phyloP scores from a whole-genome alignment of 768 basidiomycete species.

The Fomitopsis serialis region DNA sequence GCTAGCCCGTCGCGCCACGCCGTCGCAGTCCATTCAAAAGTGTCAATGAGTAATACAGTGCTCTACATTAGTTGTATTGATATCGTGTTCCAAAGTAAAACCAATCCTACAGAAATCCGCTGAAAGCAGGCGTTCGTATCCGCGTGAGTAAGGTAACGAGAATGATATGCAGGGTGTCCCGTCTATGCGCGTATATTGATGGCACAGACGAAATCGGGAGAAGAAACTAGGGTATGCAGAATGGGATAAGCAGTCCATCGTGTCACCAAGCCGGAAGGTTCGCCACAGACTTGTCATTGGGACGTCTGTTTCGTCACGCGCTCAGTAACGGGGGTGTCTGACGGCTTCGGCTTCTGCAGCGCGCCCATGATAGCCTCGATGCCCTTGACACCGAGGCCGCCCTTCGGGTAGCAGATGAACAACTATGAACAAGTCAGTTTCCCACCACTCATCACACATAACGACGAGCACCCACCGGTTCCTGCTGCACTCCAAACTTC shows the following conservation, averaged over 20 bases:
- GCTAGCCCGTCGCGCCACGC: too few species aligned
- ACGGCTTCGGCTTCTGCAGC: conserved; percentile 25
- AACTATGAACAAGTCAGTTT: conserved; percentile 13
- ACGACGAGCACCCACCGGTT: conserved; percentile 21
- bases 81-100: too few species aligned
- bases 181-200: not conserved
- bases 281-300: not conserved
- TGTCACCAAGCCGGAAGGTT: too few species aligned
- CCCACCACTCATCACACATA: not conserved
- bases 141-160: too few species aligned
- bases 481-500: conserved; percentile 29
- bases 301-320: not conserved
- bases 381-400: conserved; percentile 26
- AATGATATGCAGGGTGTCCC: too few species aligned
- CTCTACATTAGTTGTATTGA: too few species aligned
- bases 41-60: too few species aligned
- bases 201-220: too few species aligned
- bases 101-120: too few species aligned
- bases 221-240: too few species aligned
- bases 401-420: conserved; percentile 29
- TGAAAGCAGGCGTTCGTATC: too few species aligned
- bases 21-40: too few species aligned
- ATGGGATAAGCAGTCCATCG: not conserved
- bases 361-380: conserved; percentile 29
- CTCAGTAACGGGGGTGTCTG: not conserved